Evolutionary conservation across 331 rosid species (phyloP).

Genomic region (Malus hybrid): DNA sequence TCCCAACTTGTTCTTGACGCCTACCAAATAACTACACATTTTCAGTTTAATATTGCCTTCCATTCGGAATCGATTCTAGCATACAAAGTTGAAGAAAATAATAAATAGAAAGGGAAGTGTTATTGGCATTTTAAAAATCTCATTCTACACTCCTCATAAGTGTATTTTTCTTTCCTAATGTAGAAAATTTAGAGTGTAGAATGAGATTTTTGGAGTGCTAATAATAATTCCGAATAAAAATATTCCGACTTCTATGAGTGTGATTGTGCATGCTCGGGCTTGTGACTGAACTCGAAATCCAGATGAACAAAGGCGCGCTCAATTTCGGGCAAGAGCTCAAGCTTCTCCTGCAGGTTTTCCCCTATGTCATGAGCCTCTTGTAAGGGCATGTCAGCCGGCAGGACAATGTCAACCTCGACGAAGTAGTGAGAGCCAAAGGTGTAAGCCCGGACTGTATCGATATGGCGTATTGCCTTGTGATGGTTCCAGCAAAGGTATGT

Average conservation of each 20-base stretch:
- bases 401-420: constrained; percentile 94
- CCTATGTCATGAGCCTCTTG: constrained; percentile 97
- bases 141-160: no score
- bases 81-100: neutral
- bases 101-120: no score
- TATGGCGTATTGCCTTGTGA: constrained; percentile 76
- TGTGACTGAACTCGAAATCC: constrained; percentile 87
- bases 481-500: constrained; percentile 99
- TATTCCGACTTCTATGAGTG: constrained; percentile 22
- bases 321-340: constrained; percentile 75
- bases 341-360: constrained; percentile 85
- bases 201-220: no score
- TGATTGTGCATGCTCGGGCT: constrained; percentile 89
- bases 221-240: no score
- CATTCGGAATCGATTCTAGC: neutral
- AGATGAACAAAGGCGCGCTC: constrained; percentile 99
- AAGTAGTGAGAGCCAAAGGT: constrained; percentile 97
- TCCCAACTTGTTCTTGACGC: neutral
- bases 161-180: no score
- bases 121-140: no score
- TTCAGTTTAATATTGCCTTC: neutral
- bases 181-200: no score
- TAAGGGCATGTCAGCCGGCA: constrained; percentile 80
- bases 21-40: neutral
- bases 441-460: constrained; percentile 89